A percentile compares a stretch with the other conserved stretches of the same genome.
These are phyloP conservation scores for Lipomyces yamanashiensis DNA, from an alignment of 805 yeast genomes.

Conservation along the genomic window DNA sequence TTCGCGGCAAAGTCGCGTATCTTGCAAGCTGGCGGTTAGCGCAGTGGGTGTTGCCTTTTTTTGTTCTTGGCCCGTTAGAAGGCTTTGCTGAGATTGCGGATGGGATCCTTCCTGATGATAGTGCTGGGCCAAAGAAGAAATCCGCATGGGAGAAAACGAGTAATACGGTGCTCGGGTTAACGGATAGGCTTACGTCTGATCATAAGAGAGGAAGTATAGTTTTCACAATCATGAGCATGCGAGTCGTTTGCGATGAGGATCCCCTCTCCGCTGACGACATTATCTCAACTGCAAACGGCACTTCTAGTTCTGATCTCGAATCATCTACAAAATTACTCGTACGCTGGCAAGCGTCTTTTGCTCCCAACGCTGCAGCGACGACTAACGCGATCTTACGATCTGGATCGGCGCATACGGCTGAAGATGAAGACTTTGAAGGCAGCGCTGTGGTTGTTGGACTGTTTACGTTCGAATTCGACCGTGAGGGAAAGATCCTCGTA, in stretches of 20 bases:
- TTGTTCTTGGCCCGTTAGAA: slow-evolving; percentile 34
- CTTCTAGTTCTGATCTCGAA: not conserved
- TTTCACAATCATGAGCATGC: slow-evolving; percentile 31
- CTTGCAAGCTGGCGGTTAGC: slow-evolving; percentile 33
- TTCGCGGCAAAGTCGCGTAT: slow-evolving; percentile 32
- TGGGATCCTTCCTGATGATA: slow-evolving; percentile 2
- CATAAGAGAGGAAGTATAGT: slow-evolving; percentile 21
- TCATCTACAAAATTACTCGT: slow-evolving; percentile 27
- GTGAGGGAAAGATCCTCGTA: slow-evolving; percentile 26
- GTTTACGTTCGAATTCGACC: slow-evolving; percentile 35
- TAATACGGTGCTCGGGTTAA: not conserved
- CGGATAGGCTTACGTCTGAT: slow-evolving; percentile 10
- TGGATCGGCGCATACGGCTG: not conserved
- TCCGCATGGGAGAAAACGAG: not conserved
- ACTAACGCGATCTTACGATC: slow-evolving; percentile 7
- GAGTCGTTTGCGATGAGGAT: slow-evolving; percentile 23
- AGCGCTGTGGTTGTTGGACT: slow-evolving; percentile 30
- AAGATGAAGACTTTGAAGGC: not conserved
- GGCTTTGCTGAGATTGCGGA: slow-evolving; percentile 31
- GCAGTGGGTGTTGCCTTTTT: slow-evolving; percentile 33
- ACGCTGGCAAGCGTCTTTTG: slow-evolving; percentile 31
- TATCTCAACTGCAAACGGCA: not conserved
- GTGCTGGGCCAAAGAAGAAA: not conserved
- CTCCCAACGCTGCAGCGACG: not conserved
- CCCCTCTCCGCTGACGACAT: not conserved